These are phyloP conservation scores for Amphirosellinia nigrospora DNA, from an alignment of 495 filamentous ascomycete species.

Conservation along the genomic window DNA sequence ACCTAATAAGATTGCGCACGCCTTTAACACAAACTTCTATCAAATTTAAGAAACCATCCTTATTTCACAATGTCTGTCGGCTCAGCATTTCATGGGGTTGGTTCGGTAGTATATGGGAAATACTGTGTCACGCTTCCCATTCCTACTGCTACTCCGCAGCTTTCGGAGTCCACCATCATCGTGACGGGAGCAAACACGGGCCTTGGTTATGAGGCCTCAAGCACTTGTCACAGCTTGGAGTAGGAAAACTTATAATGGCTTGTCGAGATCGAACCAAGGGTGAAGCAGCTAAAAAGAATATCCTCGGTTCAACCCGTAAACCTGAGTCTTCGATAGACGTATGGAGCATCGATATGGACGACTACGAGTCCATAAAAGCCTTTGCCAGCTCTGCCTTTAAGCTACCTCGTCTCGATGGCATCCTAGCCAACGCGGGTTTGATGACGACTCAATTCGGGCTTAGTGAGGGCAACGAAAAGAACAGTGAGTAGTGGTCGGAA, in stretches of 20 bases:
- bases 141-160: conserved; percentile 8
- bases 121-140: conserved; percentile 19
- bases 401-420: conserved; percentile 51
- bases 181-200: conserved; percentile 59
- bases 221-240: conserved; percentile 48
- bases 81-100: conserved; percentile 11
- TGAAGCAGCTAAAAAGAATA: conserved; percentile 44
- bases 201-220: conserved; percentile 53
- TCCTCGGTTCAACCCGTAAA: conserved; percentile 30
- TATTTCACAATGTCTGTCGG: not conserved
- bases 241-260: conserved; percentile 52
- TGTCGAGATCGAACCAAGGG: conserved; percentile 51
- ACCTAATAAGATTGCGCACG: not conserved
- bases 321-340: conserved; percentile 45
- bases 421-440: conserved; percentile 56
- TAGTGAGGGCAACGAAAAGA: conserved; percentile 46
- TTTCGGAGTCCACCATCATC: conserved; percentile 34
- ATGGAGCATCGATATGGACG: conserved; percentile 57
- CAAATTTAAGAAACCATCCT: not conserved
- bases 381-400: conserved; percentile 45
- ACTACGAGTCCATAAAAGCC: conserved; percentile 41
- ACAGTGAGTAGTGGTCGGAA: not conserved
- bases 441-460: conserved; percentile 27
- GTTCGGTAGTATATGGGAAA: conserved; percentile 12
- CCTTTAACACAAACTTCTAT: not conserved